Conservation (phyloP, 2,329 filamentous ascomycete species). For the Pseudovirgaria hyperparasitica region DNA sequence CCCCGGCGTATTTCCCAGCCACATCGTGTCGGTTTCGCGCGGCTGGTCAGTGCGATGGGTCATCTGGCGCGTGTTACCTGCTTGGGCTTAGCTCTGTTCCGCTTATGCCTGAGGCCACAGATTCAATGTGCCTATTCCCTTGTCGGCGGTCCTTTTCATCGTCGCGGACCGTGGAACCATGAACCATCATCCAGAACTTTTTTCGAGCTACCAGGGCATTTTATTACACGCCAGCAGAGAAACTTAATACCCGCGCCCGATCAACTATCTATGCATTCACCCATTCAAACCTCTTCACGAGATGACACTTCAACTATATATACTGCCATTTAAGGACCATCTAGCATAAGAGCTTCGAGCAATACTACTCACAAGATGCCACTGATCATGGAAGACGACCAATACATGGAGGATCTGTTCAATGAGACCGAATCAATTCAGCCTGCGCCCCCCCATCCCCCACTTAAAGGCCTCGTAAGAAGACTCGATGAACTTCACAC, state of each 20-base stretch:
- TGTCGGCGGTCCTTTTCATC: too few relatives aligned
- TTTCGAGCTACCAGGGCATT: conserved; percentile 4
- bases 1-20: too few relatives aligned
- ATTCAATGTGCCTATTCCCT: too few relatives aligned
- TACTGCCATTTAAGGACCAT: not conserved
- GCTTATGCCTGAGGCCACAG: too few relatives aligned
- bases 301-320: too few relatives aligned
- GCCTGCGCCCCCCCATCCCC: conserved; percentile 37
- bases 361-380: conserved; percentile 16
- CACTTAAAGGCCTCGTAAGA: conserved; percentile 55
- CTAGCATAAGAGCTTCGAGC: too few relatives aligned
- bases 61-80: too few relatives aligned
- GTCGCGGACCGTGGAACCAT: conserved; percentile 10
- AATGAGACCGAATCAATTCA: conserved; percentile 43
- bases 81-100: too few relatives aligned
- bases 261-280: not conserved
- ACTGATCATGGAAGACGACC: conserved; percentile 41
- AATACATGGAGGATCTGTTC: conserved; percentile 41
- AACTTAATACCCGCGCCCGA: conserved; percentile 9
- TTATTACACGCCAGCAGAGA: conserved; percentile 9
- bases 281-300: too few relatives aligned
- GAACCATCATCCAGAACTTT: conserved; percentile 7
- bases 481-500: conserved; percentile 65
- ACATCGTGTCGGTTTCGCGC: too few relatives aligned
- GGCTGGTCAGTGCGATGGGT: too few relatives aligned